A percentile compares a stretch with the other conserved stretches of the same genome.
Conservation (phyloP, 2,329 filamentous ascomycete genomes). For the Paecilomyces sp. region DNA sequence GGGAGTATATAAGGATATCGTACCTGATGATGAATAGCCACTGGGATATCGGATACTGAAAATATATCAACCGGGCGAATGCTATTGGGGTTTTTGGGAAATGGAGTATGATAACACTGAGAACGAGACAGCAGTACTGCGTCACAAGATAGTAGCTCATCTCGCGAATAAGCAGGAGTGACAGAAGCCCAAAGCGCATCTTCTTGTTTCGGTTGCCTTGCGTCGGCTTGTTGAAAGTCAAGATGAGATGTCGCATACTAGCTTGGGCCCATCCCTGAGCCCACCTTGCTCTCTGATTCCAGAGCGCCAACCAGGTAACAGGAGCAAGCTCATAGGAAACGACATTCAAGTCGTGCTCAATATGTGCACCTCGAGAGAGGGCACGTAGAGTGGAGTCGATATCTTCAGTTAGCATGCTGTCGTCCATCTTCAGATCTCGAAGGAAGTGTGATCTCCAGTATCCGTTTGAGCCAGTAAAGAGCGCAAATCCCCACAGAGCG, state of each 20-base stretch:
- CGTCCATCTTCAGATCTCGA: slow-evolving; percentile 42
- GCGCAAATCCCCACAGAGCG: slow-evolving; percentile 41
- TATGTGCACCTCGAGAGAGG: slow-evolving; percentile 36
- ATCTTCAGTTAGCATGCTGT: slow-evolving; percentile 44
- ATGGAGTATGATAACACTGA: slow-evolving; percentile 39
- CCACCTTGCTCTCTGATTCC: slow-evolving; percentile 46
- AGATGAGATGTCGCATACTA: slow-evolving; percentile 35
- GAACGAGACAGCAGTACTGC: slow-evolving; percentile 41
- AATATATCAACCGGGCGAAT: slow-evolving; percentile 38
- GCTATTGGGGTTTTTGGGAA: slow-evolving; percentile 33
- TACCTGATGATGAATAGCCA: slow-evolving; percentile 42
- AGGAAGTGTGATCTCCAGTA: slow-evolving; percentile 42
- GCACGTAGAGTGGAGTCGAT: slow-evolving; percentile 44
- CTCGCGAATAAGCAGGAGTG: slow-evolving; percentile 40
- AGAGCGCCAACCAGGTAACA: slow-evolving; percentile 37
- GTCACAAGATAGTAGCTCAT: slow-evolving; percentile 43
- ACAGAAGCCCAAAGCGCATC: slow-evolving; percentile 39
- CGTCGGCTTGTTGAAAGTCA: slow-evolving; percentile 32
- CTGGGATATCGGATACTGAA: slow-evolving; percentile 41
- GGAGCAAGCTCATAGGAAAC: slow-evolving; percentile 44
- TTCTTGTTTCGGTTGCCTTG: slow-evolving; percentile 30
- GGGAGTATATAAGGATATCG: slow-evolving; percentile 4
- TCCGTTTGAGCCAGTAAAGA: slow-evolving; percentile 45
- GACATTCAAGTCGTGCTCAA: slow-evolving; percentile 44
- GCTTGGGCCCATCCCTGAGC: slow-evolving; percentile 46